Evolutionary conservation across 805 yeast genomes (phyloP), one percentile per base, ranked within the genome.

Genomic region (Wickerhamomyces pijperi): DNA sequence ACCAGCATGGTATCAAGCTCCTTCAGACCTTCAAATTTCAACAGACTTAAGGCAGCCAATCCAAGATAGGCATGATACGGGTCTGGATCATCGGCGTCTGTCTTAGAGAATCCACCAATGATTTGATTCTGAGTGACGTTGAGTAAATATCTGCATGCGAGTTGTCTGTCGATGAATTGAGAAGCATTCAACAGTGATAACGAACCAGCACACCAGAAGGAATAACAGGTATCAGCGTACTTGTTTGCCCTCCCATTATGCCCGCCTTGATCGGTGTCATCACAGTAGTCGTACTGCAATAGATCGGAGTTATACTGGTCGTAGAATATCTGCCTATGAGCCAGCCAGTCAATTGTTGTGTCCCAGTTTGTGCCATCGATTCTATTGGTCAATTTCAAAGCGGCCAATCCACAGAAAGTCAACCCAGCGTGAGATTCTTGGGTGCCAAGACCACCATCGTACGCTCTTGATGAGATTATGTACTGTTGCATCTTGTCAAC

Each of bases 181-280:
- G 47, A 44, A 0, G 46, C 40, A 1, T 54, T 55, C 19, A 84
- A 48, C 13, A 80, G 47, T 2, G 53, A 48, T 44, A 85, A 60
- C 4, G 84, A 64, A 2, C 74, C 88, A 14, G 76, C 50, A 35
- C 75, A 72, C 96, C 96, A 87, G 68, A 86, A 87, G 6, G 81
- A 72, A 53, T 87, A 87, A 61, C 97, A 87, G 0, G 94, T 81
- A 57, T 87, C 97, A 3, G 82, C 82, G 41, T 67, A 70, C 55
- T 87, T 87, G 55, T 85, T 85, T n/a, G 74, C 76, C 36, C 97
- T 65, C 1, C 97, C 97, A 56, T 86, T 84, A 54, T 83, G 77
- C 0, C 90, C 90, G 2, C 96, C 96, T 38, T 60, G 59, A 51
- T 81, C 90, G 2, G 54, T 59, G 0, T 37, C 45, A 46, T 74